Conservation (phyloP, 495 filamentous ascomycete species). For the Aeminium ludgeri region DNA sequence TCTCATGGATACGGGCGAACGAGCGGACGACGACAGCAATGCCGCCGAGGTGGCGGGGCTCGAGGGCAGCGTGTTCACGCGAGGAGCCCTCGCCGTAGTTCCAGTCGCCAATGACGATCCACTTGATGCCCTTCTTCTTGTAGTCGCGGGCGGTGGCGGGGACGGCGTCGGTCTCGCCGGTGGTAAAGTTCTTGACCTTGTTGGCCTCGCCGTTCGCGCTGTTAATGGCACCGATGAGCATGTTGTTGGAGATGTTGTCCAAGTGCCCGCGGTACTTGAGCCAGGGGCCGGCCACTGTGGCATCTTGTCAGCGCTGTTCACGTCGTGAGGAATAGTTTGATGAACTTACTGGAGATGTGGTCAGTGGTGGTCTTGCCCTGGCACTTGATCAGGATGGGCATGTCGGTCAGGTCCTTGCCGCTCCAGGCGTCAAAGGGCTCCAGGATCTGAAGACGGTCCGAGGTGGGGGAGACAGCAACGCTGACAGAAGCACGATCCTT, state of each 20-base stretch:
- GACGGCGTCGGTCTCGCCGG: conserved; percentile 67
- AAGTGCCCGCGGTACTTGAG: conserved; percentile 99
- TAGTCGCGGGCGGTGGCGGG: conserved; percentile 94
- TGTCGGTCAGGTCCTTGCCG: conserved; percentile 66
- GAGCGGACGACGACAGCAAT: conserved; percentile 90
- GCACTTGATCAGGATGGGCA: conserved; percentile 94
- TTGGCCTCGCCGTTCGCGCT: conserved; percentile 91
- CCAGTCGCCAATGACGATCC: conserved; percentile 99
- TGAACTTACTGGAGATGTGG: conserved; percentile 68
- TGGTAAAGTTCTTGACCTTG: conserved; percentile 88
- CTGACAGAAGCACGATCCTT: conserved; percentile 50
- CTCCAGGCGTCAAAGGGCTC: conserved; percentile 77
- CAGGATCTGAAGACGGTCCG: conserved; percentile 88
- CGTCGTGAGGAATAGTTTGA: background rate
- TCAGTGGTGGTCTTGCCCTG: conserved; percentile 98
- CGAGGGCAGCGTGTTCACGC: conserved; percentile 93
- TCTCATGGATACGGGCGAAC: conserved; percentile 99
- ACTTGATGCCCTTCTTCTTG: conserved; percentile 87
- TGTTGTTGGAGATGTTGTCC: conserved; percentile 99
- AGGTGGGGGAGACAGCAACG: conserved; percentile 74
- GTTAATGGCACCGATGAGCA: conserved; percentile 97
- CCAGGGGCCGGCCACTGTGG: conserved; percentile 83
- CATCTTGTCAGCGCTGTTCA: conserved; percentile 1
- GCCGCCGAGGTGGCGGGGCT: conserved; percentile 93
- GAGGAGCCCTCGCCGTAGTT: conserved; percentile 98